Evolutionary conservation across 176 grass and related monocot genomes (phyloP).

Genomic region (Thinopyrum elongatum): DNA sequence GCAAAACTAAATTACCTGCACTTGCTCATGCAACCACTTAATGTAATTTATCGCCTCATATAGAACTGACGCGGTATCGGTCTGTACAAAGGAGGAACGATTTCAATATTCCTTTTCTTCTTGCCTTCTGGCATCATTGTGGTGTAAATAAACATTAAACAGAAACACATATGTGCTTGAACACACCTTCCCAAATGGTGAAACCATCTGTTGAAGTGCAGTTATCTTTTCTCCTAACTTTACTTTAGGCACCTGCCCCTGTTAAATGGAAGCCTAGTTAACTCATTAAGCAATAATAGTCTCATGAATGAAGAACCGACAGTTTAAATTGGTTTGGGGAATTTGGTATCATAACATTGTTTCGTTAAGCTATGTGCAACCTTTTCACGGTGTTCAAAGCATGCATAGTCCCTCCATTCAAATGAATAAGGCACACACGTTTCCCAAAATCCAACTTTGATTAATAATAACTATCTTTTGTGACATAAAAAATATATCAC

Average conservation of each 20-base stretch:
- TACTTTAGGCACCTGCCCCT: conserved; percentile 71
- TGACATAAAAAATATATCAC: too few relatives aligned
- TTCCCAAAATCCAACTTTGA: too few relatives aligned
- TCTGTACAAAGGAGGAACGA: conserved; percentile 34
- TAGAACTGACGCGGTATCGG: conserved; percentile 91
- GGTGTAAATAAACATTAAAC: neutral
- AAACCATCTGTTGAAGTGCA: conserved; percentile 88
- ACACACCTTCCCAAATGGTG: conserved; percentile 88
- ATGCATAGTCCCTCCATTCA: neutral
- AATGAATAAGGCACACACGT: too few relatives aligned
- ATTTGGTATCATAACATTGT: neutral
- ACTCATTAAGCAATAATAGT: neutral
- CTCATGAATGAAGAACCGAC: neutral
- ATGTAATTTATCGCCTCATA: conserved; percentile 88
- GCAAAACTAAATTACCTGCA: conserved; percentile 55
- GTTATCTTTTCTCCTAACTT: conserved; percentile 87
- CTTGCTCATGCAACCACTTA: conserved; percentile 91
- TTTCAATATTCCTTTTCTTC: neutral
- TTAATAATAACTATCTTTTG: too few relatives aligned
- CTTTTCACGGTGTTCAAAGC: neutral
- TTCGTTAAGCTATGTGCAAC: neutral
- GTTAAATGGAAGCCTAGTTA: neutral
- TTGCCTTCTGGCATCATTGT: neutral
- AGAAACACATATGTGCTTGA: neutral
- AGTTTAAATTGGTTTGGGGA: neutral